Conservation (phyloP, 768 basidiomycete species). For the Suillus subalutaceus region DNA sequence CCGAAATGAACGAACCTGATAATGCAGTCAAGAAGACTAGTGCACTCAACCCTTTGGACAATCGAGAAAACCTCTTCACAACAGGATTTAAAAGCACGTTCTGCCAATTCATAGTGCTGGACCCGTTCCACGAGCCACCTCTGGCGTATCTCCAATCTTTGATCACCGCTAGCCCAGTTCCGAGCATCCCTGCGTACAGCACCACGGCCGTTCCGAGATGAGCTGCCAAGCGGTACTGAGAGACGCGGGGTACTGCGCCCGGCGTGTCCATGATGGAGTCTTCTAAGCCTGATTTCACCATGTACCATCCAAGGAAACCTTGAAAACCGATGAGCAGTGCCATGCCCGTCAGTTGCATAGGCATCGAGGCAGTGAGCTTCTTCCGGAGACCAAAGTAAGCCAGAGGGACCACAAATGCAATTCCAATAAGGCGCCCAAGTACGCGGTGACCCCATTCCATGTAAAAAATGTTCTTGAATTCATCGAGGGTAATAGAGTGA, state of each 20-base stretch:
- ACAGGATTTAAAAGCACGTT: constrained; percentile 55
- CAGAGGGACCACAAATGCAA: constrained; percentile 83
- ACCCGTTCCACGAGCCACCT: constrained; percentile 60
- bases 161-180: constrained; percentile 70
- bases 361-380: constrained; percentile 65
- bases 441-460: constrained; percentile 99
- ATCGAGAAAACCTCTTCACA: constrained; percentile 59
- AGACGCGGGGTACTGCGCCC: constrained; percentile 89
- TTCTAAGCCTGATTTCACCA: constrained; percentile 97
- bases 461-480: constrained; percentile 96
- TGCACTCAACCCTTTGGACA: constrained; percentile 64
- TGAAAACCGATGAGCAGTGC: constrained; percentile 87
- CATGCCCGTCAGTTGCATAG: constrained; percentile 68
- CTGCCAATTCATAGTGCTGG: constrained; percentile 44
- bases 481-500: constrained; percentile 79
- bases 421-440: constrained; percentile 84
- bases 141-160: constrained; percentile 79
- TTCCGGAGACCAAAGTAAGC: constrained; percentile 77
- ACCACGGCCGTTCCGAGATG: constrained; percentile 91
- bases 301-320: constrained; percentile 97
- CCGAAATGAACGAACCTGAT: constrained; percentile 63
- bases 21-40: constrained; percentile 91
- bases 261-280: constrained; percentile 78
- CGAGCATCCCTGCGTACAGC: constrained; percentile 93
- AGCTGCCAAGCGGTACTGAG: constrained; percentile 94